Percentiles rank a stretch among this genome's conserved stretches.
Conservation (phyloP, 441 rosid genomes). For the Mallotus repandus region DNA sequence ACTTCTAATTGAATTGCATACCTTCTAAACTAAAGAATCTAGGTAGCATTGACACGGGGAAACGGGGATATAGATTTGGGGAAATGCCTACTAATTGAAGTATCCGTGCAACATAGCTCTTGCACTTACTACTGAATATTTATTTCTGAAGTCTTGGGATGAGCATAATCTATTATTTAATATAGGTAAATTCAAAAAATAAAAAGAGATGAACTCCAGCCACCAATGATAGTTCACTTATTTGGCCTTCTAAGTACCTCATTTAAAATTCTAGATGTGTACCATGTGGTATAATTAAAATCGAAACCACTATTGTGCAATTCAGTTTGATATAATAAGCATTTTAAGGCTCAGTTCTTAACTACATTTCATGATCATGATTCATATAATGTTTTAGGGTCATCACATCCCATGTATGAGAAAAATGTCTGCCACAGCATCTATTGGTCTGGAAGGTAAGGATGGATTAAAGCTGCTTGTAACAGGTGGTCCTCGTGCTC, state of each 20-base stretch:
- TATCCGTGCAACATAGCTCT: too few relatives aligned
- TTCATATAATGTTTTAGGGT: slow-evolving; percentile 39
- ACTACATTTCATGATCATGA: background rate
- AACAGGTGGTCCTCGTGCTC: slow-evolving; percentile 75
- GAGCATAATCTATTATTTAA: too few relatives aligned
- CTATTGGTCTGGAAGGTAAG: slow-evolving; percentile 44
- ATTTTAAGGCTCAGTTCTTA: background rate
- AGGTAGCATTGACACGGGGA: too few relatives aligned
- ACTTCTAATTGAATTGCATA: too few relatives aligned
- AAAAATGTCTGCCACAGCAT: slow-evolving; percentile 55
- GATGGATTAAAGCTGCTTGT: slow-evolving; percentile 77
- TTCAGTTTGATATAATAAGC: background rate
- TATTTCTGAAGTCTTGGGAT: too few relatives aligned
- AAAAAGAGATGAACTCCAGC: background rate
- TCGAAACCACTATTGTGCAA: background rate
- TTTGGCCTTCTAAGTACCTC: background rate
- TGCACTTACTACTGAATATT: too few relatives aligned
- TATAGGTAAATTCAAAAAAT: background rate
- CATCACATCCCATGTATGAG: slow-evolving; percentile 38
- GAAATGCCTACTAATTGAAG: too few relatives aligned
- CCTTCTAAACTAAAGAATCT: too few relatives aligned
- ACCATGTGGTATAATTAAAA: background rate
- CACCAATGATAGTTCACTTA: background rate
- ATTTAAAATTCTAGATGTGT: background rate
- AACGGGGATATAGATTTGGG: too few relatives aligned